phyloP scores from a whole-genome alignment of 2,329 filamentous ascomycete species.

The Beauveria sp. region DNA sequence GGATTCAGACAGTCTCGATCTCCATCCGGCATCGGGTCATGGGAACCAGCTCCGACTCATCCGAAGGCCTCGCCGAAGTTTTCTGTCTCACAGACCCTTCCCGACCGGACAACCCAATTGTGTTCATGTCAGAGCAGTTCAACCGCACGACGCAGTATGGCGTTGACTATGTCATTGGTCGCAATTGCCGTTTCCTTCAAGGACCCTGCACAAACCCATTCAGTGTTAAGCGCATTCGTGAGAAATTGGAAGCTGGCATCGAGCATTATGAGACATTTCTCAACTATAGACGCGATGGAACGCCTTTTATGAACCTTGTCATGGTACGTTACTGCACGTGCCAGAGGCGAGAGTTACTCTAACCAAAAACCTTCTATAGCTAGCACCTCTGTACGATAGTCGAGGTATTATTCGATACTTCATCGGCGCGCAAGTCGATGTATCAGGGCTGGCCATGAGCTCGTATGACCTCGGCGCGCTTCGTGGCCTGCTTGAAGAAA shows the following conservation, averaged over 20 bases:
- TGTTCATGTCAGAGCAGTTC: slow-evolving; percentile 71
- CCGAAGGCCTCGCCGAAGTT: slow-evolving; percentile 65
- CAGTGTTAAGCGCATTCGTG: slow-evolving; percentile 53
- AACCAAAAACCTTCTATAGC: not conserved
- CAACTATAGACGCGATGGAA: slow-evolving; percentile 71
- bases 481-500: slow-evolving; percentile 30
- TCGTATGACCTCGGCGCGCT: slow-evolving; percentile 56
- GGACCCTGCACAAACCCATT: slow-evolving; percentile 61
- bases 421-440: slow-evolving; percentile 62
- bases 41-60: slow-evolving; percentile 58
- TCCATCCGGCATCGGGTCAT: slow-evolving; percentile 61
- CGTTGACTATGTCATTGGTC: slow-evolving; percentile 55
- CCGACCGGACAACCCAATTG: slow-evolving; percentile 62
- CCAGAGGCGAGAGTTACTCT: slow-evolving; percentile 43
- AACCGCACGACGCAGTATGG: slow-evolving; percentile 67
- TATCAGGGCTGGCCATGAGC: slow-evolving; percentile 58
- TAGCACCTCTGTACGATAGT: slow-evolving; percentile 57
- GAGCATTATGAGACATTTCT: slow-evolving; percentile 69
- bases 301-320: slow-evolving; percentile 68
- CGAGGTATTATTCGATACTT: slow-evolving; percentile 55
- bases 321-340: not conserved
- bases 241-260: slow-evolving; percentile 52
- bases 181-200: slow-evolving; percentile 73
- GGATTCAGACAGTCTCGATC: slow-evolving; percentile 58
- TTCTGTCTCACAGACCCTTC: slow-evolving; percentile 71